Evolutionary conservation across 495 filamentous ascomycete genomes (phyloP).

Genomic region (Trypethelium eluteriae): DNA sequence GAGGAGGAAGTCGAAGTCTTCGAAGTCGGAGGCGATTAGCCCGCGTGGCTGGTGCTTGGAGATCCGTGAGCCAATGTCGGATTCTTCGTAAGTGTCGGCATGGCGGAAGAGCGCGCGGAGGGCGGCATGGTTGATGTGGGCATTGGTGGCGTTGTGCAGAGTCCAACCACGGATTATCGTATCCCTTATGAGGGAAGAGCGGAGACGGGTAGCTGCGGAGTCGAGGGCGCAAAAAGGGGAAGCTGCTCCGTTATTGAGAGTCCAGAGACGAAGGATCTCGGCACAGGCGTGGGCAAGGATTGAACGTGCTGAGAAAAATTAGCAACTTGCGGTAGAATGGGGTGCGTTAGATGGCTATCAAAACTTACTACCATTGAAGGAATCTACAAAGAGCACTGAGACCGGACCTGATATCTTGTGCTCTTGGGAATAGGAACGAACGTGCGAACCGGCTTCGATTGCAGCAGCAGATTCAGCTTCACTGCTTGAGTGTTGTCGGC

Average conservation of each 20-base stretch:
- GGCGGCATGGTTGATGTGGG: neutral
- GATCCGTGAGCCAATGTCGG: neutral
- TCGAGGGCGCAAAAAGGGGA: neutral
- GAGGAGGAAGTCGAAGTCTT: neutral
- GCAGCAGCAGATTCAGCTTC: neutral
- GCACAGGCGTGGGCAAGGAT: neutral
- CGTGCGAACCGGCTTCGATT: neutral
- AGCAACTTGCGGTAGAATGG: neutral
- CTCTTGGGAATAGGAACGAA: neutral
- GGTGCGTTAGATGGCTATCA: neutral
- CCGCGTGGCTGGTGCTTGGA: neutral
- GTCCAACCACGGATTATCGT: neutral
- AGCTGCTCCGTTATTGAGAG: neutral
- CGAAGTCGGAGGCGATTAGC: neutral
- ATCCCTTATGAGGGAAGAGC: neutral
- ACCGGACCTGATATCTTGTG: neutral
- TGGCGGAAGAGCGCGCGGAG: neutral
- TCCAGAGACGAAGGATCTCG: neutral
- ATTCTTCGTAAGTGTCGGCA: neutral
- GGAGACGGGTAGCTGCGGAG: neutral
- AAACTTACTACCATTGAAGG: slow-evolving; percentile 8
- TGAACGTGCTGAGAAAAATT: neutral
- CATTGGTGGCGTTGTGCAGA: neutral
- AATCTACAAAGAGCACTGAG: slow-evolving; percentile 2
- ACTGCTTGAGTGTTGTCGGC: neutral